Evolutionary conservation across 2,329 filamentous ascomycete genomes (phyloP).

Genomic region (Verticillium nonalfalfae): DNA sequence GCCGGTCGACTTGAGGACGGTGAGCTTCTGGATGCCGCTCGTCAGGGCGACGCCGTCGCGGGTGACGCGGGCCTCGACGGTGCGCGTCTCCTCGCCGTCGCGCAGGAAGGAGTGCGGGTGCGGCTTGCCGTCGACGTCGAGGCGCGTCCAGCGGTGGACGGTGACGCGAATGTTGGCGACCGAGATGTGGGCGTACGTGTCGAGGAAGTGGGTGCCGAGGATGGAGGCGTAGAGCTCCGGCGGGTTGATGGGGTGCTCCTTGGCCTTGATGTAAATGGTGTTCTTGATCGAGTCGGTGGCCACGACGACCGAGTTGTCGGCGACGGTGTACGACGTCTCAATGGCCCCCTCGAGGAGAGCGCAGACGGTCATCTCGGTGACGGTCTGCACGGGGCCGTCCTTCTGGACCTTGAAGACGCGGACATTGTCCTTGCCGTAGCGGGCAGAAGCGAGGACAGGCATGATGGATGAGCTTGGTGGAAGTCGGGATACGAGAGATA

Average conservation of each 20-base stretch:
- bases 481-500: no score
- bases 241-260: slow-evolving; percentile 85
- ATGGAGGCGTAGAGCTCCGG: slow-evolving; percentile 87
- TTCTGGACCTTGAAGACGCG: slow-evolving; percentile 92
- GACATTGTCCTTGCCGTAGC: slow-evolving; percentile 96
- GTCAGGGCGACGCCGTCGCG: slow-evolving; percentile 67
- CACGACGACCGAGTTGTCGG: slow-evolving; percentile 92
- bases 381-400: slow-evolving; percentile 75
- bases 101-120: slow-evolving; percentile 94
- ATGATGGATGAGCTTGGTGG: slow-evolving; percentile 25
- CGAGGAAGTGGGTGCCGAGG: slow-evolving; percentile 81
- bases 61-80: slow-evolving; percentile 66
- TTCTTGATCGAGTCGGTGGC: slow-evolving; percentile 99
- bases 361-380: slow-evolving; percentile 92
- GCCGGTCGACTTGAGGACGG: slow-evolving; percentile 93
- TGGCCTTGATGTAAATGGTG: slow-evolving; percentile 90
- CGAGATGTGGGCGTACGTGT: slow-evolving; percentile 83
- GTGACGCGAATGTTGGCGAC: slow-evolving; percentile 74
- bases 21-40: slow-evolving; percentile 72
- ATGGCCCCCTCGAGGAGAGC: slow-evolving; percentile 91
- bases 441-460: slow-evolving; percentile 55
- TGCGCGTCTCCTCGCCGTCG: slow-evolving; percentile 82
- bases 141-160: slow-evolving; percentile 87
- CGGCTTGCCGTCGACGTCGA: slow-evolving; percentile 78
- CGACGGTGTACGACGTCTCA: slow-evolving; percentile 79